Conservation (phyloP, 495 filamentous ascomycete species). For the Lichenothelia convexa region DNA sequence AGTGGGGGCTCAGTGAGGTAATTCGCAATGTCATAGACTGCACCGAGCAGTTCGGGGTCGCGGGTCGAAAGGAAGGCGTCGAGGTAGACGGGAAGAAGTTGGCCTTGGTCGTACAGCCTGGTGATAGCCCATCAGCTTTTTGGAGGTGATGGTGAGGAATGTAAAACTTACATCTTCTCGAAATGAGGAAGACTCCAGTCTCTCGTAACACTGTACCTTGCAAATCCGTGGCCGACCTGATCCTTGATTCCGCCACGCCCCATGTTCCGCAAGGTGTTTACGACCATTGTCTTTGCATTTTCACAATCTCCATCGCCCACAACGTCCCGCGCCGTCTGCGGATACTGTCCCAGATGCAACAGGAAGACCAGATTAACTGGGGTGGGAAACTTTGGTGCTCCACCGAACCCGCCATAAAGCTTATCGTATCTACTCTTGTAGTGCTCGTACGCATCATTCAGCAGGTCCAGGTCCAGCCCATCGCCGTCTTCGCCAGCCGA, state of each 20-base stretch:
- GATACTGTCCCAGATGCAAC: conserved; percentile 55
- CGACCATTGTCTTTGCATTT: conserved; percentile 61
- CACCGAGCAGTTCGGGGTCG: conserved; percentile 54
- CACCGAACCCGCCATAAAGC: conserved; percentile 60
- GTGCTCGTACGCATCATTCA: conserved; percentile 76
- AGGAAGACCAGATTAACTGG: conserved; percentile 72
- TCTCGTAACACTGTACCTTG: conserved; percentile 72
- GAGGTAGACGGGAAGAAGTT: conserved; percentile 69
- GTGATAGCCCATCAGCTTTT: neutral
- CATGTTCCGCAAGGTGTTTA: conserved; percentile 66
- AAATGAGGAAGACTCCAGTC: conserved; percentile 93
- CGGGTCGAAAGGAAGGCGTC: conserved; percentile 67
- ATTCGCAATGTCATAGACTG: conserved; percentile 64
- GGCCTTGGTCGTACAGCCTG: conserved; percentile 72
- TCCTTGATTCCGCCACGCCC: conserved; percentile 77
- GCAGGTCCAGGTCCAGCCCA: conserved; percentile 66
- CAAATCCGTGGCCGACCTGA: conserved; percentile 82
- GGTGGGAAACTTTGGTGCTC: conserved; percentile 78
- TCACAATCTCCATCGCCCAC: conserved; percentile 63
- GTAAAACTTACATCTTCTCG: conserved; percentile 60
- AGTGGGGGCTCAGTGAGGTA: conserved; percentile 62
- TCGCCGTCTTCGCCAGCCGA: conserved; percentile 28
- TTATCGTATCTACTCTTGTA: conserved; percentile 65
- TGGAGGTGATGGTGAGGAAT: neutral
- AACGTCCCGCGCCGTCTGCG: conserved; percentile 58